Conservation (phyloP, 345 rosid species). For the Psidium friedrichsthalianum region DNA sequence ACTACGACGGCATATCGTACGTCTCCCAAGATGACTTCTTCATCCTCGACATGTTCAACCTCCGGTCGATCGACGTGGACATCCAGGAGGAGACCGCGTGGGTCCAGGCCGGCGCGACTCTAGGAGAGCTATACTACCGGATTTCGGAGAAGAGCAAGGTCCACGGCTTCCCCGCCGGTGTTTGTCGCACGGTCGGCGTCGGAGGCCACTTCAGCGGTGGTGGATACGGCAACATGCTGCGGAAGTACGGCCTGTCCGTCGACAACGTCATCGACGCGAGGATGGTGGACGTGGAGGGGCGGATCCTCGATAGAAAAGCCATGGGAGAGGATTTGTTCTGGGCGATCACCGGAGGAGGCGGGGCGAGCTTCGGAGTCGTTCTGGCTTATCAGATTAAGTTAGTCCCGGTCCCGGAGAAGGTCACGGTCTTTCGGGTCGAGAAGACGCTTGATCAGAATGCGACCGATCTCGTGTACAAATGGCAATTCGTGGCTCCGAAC, state of each 20-base stretch:
- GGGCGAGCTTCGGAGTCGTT: conserved; percentile 32
- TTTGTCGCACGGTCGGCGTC: conserved; percentile 30
- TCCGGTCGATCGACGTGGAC: conserved; percentile 22
- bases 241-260: conserved; percentile 30
- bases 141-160: conserved; percentile 32
- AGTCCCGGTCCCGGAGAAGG: conserved; percentile 26
- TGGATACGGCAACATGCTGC: conserved; percentile 32
- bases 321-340: conserved; percentile 53
- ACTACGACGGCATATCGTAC: conserved; percentile 52
- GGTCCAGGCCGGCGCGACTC: conserved; percentile 40
- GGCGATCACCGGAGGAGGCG: conserved; percentile 44
- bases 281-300: conserved; percentile 19
- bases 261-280: conserved; percentile 33
- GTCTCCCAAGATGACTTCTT: conserved; percentile 25
- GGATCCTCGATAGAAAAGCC: conserved; percentile 19
- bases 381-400: conserved; percentile 25
- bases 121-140: conserved; percentile 30
- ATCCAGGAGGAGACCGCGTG: conserved; percentile 17
- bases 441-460: conserved; percentile 15
- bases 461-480: conserved; percentile 26
- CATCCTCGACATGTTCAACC: conserved; percentile 34
- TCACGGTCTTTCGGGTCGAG: conserved; percentile 28
- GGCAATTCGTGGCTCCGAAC: conserved; percentile 45
- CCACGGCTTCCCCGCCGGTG: conserved; percentile 42
- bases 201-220: conserved; percentile 40